These are phyloP conservation scores for Dactylonectria estremocensis DNA, from an alignment of 2,329 filamentous ascomycete species.

Conservation along the genomic window DNA sequence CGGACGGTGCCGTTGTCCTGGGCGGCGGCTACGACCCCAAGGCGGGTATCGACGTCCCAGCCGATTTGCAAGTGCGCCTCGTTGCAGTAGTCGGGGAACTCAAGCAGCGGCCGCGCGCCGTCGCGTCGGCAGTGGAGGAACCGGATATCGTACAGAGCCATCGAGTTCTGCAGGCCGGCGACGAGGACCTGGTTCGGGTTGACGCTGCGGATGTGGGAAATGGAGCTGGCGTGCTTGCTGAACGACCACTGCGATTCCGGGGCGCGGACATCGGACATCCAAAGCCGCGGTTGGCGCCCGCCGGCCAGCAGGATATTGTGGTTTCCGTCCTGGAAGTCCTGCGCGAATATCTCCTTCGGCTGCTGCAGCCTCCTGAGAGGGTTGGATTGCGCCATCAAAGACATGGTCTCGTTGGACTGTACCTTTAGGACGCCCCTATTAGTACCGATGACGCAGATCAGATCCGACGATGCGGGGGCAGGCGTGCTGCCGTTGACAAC, in stretches of 20 bases:
- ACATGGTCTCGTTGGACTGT: constrained; percentile 49
- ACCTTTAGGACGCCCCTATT: constrained; percentile 62
- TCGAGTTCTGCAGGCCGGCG: constrained; percentile 64
- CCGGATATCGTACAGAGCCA: constrained; percentile 72
- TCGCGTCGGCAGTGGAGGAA: constrained; percentile 50
- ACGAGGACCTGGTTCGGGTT: constrained; percentile 67
- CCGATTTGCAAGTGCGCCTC: constrained; percentile 64
- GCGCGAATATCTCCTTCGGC: constrained; percentile 61
- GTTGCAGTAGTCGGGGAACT: constrained; percentile 68
- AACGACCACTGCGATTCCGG: constrained; percentile 53
- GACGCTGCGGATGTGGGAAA: constrained; percentile 67
- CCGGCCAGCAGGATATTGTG: constrained; percentile 66
- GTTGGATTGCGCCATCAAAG: constrained; percentile 52
- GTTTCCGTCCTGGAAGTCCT: constrained; percentile 63
- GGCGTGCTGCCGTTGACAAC: constrained; percentile 59
- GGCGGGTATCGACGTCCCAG: constrained; percentile 64
- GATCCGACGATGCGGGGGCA: constrained; percentile 56
- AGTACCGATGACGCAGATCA: constrained; percentile 65
- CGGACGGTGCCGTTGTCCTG: constrained; percentile 65
- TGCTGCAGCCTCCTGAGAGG: constrained; percentile 37
- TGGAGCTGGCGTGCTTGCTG: constrained; percentile 56
- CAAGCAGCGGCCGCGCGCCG: constrained; percentile 58
- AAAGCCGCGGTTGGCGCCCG: constrained; percentile 63
- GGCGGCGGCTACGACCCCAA: constrained; percentile 68
- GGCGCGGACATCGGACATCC: constrained; percentile 62